phyloP scores from a whole-genome alignment of 2,329 filamentous ascomycete species.

The Penicillium janthinellum region DNA sequence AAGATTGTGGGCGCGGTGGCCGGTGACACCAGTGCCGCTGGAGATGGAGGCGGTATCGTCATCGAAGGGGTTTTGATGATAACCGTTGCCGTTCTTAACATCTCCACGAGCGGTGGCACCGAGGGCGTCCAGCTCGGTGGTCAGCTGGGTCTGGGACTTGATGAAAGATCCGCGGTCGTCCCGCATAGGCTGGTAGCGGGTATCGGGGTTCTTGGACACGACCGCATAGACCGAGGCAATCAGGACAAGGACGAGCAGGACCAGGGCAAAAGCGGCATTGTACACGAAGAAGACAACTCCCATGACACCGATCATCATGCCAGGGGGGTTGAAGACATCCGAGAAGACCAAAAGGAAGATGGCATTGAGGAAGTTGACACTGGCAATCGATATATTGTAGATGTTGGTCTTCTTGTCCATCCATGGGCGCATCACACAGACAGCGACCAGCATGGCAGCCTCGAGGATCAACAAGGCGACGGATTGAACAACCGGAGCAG shows the following conservation, averaged over 20 bases:
- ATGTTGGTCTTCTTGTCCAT: constrained; percentile 99
- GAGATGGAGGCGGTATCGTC: constrained; percentile 72
- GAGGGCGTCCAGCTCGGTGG: constrained; percentile 86
- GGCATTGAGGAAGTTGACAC: constrained; percentile 86
- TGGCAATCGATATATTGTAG: constrained; percentile 91
- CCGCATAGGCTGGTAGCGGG: constrained; percentile 92
- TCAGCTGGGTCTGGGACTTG: constrained; percentile 86
- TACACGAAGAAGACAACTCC: constrained; percentile 86
- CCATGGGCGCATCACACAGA: constrained; percentile 83
- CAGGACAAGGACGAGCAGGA: constrained; percentile 80
- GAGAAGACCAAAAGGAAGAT: constrained; percentile 90
- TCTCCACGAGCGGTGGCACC: constrained; percentile 88
- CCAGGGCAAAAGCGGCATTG: constrained; percentile 80
- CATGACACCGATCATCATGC: constrained; percentile 81
- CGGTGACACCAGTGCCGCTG: constrained; percentile 50
- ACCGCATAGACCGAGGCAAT: constrained; percentile 77
- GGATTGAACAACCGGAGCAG: constrained; percentile 70
- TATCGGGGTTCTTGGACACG: constrained; percentile 90
- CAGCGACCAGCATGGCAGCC: constrained; percentile 71
- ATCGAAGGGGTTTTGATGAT: constrained; percentile 63
- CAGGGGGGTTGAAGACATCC: constrained; percentile 79
- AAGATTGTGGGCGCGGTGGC: constrained; percentile 50
- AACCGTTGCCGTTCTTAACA: constrained; percentile 58
- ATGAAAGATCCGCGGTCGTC: constrained; percentile 96
- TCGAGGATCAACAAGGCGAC: constrained; percentile 83